phyloP scores from a whole-genome alignment of 2,329 filamentous ascomycete genomes.

The Dothideomycetes sp. region DNA sequence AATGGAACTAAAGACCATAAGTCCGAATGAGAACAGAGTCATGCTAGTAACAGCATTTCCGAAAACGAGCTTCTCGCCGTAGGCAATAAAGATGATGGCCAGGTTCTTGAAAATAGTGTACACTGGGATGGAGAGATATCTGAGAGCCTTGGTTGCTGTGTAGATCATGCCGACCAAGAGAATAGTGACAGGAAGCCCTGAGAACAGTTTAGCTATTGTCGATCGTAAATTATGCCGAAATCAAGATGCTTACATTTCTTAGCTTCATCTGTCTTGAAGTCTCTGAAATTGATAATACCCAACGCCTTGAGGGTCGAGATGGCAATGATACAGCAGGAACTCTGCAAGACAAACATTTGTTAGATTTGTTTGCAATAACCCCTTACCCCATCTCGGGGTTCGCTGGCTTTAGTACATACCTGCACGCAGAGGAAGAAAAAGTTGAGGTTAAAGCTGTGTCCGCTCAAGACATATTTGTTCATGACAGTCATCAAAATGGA shows the following conservation, averaged over 20 bases:
- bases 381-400: neutral
- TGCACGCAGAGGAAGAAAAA: constrained; percentile 90
- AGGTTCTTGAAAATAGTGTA: constrained; percentile 99
- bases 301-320: constrained; percentile 73
- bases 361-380: neutral
- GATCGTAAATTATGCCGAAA: constrained; percentile 2
- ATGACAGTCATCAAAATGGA: constrained; percentile 99
- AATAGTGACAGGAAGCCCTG: constrained; percentile 92
- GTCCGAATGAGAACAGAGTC: constrained; percentile 81
- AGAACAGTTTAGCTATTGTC: neutral
- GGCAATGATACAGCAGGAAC: constrained; percentile 74
- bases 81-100: constrained; percentile 97
- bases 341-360: constrained; percentile 39
- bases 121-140: constrained; percentile 93
- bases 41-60: constrained; percentile 82
- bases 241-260: constrained; percentile 90
- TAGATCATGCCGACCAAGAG: constrained; percentile 99
- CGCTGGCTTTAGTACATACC: constrained; percentile 44
- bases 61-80: constrained; percentile 97
- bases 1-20: constrained; percentile 93
- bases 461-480: constrained; percentile 97
- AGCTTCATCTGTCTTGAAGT: constrained; percentile 79
- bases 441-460: constrained; percentile 84
- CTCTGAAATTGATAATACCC: constrained; percentile 71
- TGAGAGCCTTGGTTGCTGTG: constrained; percentile 87